Evolutionary conservation across 345 rosid species (phyloP).

Genomic region (Sisymbrium altissimum): DNA sequence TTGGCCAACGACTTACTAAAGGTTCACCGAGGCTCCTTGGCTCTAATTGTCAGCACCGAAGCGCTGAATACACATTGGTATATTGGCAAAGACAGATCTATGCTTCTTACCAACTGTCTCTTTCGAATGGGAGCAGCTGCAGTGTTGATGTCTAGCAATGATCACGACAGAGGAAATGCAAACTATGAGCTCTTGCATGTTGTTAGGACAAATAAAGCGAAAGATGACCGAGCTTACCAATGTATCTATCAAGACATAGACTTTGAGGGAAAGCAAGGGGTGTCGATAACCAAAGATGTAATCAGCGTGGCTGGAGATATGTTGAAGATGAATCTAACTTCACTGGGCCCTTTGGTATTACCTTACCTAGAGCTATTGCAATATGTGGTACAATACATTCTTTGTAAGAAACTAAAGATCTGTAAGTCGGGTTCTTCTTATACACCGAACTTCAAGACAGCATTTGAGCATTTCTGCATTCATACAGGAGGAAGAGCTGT

Average conservation of each 20-base stretch:
- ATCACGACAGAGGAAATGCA: conserved; percentile 35
- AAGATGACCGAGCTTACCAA: conserved; percentile 44
- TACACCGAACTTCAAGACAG: conserved; percentile 56
- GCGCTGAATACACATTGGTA: conserved; percentile 46
- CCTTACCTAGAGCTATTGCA: conserved; percentile 48
- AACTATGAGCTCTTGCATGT: conserved; percentile 47
- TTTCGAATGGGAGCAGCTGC: conserved; percentile 75
- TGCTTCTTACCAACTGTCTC: conserved; percentile 62
- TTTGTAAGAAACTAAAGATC: conserved; percentile 37
- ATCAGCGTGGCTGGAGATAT: conserved; percentile 50
- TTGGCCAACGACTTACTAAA: conserved; percentile 57
- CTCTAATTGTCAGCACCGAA: conserved; percentile 53
- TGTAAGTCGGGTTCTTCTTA: conserved; percentile 27
- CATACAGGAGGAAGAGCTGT: conserved; percentile 65
- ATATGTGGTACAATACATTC: conserved; percentile 25
- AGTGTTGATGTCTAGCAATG: conserved; percentile 49
- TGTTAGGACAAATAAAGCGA: conserved; percentile 45
- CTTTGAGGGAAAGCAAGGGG: conserved; percentile 43
- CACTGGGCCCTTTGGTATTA: conserved; percentile 46
- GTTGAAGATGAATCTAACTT: conserved; percentile 45
- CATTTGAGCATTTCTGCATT: conserved; percentile 60
- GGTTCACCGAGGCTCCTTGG: conserved; percentile 48
- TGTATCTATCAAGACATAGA: conserved; percentile 60
- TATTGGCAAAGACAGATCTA: conserved; percentile 51
- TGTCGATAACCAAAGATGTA: conserved; percentile 47